These are phyloP conservation scores for Lentithecium fluviatile DNA, from an alignment of 495 filamentous ascomycete genomes.

Conservation along the genomic window DNA sequence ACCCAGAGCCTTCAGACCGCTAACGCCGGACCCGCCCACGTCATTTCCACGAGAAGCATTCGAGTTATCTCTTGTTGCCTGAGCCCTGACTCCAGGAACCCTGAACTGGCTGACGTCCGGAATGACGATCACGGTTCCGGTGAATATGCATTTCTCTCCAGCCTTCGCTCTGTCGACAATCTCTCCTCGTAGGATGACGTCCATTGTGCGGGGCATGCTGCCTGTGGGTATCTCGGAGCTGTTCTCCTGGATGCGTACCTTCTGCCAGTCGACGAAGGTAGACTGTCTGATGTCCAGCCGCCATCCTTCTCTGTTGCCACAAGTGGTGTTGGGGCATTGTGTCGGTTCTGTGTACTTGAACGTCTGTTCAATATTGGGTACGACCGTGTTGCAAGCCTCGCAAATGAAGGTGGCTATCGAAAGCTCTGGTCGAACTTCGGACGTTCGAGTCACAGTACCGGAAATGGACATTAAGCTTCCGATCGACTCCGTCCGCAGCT, in stretches of 20 bases:
- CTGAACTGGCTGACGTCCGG: slow-evolving; percentile 95
- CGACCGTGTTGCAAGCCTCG: slow-evolving; percentile 75
- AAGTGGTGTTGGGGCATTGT: slow-evolving; percentile 91
- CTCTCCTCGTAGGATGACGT: slow-evolving; percentile 95
- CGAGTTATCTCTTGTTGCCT: slow-evolving; percentile 79
- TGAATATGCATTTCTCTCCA: slow-evolving; percentile 97
- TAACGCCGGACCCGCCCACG: slow-evolving; percentile 77
- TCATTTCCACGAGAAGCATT: slow-evolving; percentile 72
- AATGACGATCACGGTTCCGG: slow-evolving; percentile 91
- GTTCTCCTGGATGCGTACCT: slow-evolving; percentile 95
- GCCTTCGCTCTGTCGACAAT: slow-evolving; percentile 97
- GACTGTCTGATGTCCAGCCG: slow-evolving; percentile 93
- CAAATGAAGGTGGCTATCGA: slow-evolving; percentile 91
- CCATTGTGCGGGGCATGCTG: slow-evolving; percentile 97
- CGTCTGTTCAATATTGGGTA: slow-evolving; percentile 91
- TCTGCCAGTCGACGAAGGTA: slow-evolving; percentile 99
- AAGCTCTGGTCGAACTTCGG: slow-evolving; percentile 92
- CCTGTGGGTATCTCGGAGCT: slow-evolving; percentile 97
- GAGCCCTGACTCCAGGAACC: slow-evolving; percentile 79
- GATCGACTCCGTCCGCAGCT: slow-evolving; percentile 86
- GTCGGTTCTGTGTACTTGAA: slow-evolving; percentile 97
- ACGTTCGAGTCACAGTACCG: slow-evolving; percentile 93
- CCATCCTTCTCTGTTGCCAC: slow-evolving; percentile 87
- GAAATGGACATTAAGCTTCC: slow-evolving; percentile 92
- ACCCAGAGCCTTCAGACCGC: slow-evolving; percentile 85